Evolutionary conservation across 768 basidiomycete genomes (phyloP).

Genomic region (Mrakia hoshinonis): DNA sequence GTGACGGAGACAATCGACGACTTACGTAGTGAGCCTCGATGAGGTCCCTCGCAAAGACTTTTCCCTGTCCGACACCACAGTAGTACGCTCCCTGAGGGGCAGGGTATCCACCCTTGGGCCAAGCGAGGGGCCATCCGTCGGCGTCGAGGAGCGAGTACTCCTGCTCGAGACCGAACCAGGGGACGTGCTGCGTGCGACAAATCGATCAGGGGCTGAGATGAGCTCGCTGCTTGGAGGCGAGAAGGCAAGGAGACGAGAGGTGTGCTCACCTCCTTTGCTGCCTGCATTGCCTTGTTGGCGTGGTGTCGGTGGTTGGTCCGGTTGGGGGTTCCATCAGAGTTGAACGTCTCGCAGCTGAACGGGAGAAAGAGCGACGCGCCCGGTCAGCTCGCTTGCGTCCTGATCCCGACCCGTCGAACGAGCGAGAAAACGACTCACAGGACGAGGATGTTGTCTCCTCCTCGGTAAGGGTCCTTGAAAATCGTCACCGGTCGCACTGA

Average conservation of each 20-base stretch:
- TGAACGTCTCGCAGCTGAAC: constrained; percentile 80
- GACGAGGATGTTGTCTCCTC: constrained; percentile 94
- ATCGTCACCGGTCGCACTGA: constrained; percentile 72
- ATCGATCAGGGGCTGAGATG: no score
- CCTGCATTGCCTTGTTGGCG: constrained; percentile 91
- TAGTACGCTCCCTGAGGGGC: constrained; percentile 89
- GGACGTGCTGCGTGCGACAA: no score
- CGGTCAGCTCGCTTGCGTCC: no score
- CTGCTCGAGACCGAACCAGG: constrained; percentile 99
- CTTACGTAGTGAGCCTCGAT: constrained; percentile 99
- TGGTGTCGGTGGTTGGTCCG: constrained; percentile 88
- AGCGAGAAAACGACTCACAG: constrained; percentile 34
- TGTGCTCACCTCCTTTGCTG: constrained; percentile 66
- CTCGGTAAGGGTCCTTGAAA: constrained; percentile 99
- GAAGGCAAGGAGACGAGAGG: no score
- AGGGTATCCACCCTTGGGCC: constrained; percentile 99
- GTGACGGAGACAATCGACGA: no score
- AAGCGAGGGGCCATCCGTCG: constrained; percentile 82
- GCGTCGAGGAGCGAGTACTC: constrained; percentile 95
- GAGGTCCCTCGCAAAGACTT: constrained; percentile 95
- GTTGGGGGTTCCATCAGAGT: constrained; percentile 98
- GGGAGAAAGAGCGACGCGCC: background rate
- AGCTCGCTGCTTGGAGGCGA: no score
- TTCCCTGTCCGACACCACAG: constrained; percentile 98
- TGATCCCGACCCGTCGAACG: background rate